These are phyloP conservation scores for Fusarium caatingaense DNA, from an alignment of 2,329 filamentous ascomycete genomes.

Conservation along the genomic window DNA sequence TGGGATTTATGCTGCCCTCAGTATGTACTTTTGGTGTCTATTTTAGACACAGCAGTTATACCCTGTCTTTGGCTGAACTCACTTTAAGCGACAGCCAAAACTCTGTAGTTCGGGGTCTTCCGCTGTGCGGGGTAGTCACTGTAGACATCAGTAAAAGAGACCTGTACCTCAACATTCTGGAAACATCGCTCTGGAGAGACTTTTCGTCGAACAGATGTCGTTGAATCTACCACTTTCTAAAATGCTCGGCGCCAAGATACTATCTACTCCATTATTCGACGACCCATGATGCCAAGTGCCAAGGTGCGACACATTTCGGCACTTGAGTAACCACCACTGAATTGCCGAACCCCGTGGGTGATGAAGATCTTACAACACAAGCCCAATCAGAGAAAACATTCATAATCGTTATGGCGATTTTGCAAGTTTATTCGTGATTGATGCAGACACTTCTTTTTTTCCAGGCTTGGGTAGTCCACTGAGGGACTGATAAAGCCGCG, in stretches of 20 bases:
- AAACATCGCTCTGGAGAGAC: fast-evolving
- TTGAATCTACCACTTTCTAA: background rate
- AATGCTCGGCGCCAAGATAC: conserved; percentile 14
- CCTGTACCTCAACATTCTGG: background rate
- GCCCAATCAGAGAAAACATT: too few relatives aligned
- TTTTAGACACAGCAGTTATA: background rate
- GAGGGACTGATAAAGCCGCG: too few relatives aligned
- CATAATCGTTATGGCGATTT: too few relatives aligned
- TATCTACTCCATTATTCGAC: background rate
- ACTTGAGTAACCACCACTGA: background rate
- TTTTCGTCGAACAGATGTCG: background rate
- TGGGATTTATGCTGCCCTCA: background rate
- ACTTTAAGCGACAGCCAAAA: background rate
- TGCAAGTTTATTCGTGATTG: too few relatives aligned
- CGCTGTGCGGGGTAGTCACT: background rate
- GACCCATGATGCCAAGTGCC: background rate
- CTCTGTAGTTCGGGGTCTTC: background rate
- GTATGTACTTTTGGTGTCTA: background rate
- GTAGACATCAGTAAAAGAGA: background rate
- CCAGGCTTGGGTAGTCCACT: too few relatives aligned
- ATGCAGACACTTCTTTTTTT: too few relatives aligned
- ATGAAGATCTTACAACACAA: too few relatives aligned
- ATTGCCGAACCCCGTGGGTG: background rate
- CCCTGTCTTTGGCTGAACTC: too few relatives aligned
- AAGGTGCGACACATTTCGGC: background rate